Conservation (phyloP, 2,329 filamentous ascomycete species). For the Blastomyces gilchristii region DNA sequence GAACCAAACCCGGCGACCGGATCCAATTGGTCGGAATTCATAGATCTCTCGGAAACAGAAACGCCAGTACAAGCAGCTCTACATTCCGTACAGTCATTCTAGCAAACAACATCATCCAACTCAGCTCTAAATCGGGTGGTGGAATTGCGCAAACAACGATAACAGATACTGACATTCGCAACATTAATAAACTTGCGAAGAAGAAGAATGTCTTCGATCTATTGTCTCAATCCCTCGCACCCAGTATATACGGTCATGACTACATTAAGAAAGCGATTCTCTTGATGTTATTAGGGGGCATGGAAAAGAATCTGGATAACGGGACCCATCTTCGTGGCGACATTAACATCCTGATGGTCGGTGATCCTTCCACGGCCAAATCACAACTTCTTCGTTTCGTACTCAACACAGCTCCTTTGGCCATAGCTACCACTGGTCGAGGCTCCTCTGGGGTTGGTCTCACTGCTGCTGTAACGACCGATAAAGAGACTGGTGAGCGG, state of each 20-base stretch:
- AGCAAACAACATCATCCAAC: slow-evolving; percentile 86
- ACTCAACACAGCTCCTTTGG: slow-evolving; percentile 88
- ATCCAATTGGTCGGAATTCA: slow-evolving; percentile 97
- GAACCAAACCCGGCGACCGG: slow-evolving; percentile 87
- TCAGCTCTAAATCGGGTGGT: slow-evolving; percentile 92
- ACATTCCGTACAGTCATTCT: slow-evolving; percentile 90
- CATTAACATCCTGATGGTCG: slow-evolving; percentile 98
- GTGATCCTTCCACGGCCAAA: slow-evolving; percentile 95
- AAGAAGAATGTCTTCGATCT: slow-evolving; percentile 88
- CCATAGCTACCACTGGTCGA: slow-evolving; percentile 92
- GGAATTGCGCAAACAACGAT: slow-evolving; percentile 86
- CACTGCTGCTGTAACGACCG: slow-evolving; percentile 88
- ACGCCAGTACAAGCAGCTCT: slow-evolving; percentile 79
- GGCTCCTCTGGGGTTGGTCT: slow-evolving; percentile 96
- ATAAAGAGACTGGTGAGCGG: slow-evolving; percentile 94
- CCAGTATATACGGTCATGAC: slow-evolving; percentile 93
- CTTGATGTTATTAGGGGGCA: slow-evolving; percentile 85
- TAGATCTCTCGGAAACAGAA: slow-evolving; percentile 86
- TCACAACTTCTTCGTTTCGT: slow-evolving; percentile 97
- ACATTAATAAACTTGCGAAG: slow-evolving; percentile 96
- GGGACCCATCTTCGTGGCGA: slow-evolving; percentile 96
- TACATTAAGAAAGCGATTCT: slow-evolving; percentile 97
- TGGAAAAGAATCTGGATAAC: slow-evolving; percentile 98
- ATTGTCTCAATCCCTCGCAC: slow-evolving; percentile 84
- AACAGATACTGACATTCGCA: slow-evolving; percentile 92